phyloP scores from a whole-genome alignment of 116 monocot species.

The Dioscorea cayenensis region DNA sequence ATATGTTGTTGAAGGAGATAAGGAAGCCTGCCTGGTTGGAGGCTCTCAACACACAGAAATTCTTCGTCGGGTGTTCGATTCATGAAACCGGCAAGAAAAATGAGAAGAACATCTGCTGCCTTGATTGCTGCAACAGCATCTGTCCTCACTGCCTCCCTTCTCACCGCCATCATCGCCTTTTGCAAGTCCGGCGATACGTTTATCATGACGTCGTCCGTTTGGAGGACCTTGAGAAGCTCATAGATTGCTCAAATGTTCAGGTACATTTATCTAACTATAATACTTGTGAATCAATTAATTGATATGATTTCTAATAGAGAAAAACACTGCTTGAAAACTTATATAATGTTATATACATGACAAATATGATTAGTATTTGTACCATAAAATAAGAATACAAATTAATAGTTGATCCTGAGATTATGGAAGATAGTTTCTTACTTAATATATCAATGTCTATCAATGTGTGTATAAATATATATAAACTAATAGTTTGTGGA shows the following conservation, averaged over 20 bases:
- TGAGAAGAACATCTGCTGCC: conserved; percentile 77
- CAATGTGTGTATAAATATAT: not conserved
- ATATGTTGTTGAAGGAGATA: not conserved
- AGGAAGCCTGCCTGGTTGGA: conserved; percentile 35
- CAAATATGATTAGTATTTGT: too few relatives aligned
- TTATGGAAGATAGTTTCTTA: not conserved
- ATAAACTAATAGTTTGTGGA: too few relatives aligned
- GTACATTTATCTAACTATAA: conserved; percentile 12
- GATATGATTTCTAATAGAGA: not conserved
- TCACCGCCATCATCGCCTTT: conserved; percentile 58
- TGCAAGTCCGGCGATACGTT: conserved; percentile 76
- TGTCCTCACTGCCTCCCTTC: conserved; percentile 60
- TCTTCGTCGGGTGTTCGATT: conserved; percentile 45
- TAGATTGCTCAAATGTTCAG: conserved; percentile 62
- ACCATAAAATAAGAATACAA: too few relatives aligned
- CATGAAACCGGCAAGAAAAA: conserved; percentile 65
- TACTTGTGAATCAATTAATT: not conserved
- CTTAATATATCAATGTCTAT: not conserved
- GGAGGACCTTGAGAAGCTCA: conserved; percentile 57
- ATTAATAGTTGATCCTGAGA: too few relatives aligned
- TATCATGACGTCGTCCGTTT: conserved; percentile 75
- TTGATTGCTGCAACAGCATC: conserved; percentile 66
- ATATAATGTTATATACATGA: too few relatives aligned
- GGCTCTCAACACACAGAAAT: conserved; percentile 32
- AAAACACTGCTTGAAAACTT: too few relatives aligned